phyloP scores from a whole-genome alignment of 1,284 basidiomycete genomes.

The Xanthoconium separans region DNA sequence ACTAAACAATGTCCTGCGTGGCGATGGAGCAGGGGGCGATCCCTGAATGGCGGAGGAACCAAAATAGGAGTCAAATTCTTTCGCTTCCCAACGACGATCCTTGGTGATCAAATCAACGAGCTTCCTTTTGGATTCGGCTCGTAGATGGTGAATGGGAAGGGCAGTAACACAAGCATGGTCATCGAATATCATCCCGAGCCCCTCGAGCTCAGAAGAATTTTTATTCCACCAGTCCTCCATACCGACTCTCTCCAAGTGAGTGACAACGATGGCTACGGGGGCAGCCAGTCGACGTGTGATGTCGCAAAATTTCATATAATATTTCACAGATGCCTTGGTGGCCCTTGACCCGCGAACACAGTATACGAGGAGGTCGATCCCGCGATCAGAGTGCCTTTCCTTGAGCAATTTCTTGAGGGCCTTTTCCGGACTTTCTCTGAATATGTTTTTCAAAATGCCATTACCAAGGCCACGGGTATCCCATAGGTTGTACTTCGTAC shows the following conservation, averaged over 20 bases:
- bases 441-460: constrained; percentile 5
- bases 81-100: constrained; percentile 9
- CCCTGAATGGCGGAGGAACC: constrained; percentile 8
- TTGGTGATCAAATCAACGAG: constrained; percentile 16
- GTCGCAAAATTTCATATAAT: constrained; percentile 27
- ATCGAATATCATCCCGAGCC: constrained; percentile 23
- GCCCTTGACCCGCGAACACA: constrained; percentile 28
- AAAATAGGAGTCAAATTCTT: constrained; percentile 15
- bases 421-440: constrained; percentile 14
- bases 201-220: constrained; percentile 10
- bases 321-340: constrained; percentile 8
- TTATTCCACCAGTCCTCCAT: constrained; percentile 31
- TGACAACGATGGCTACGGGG: constrained; percentile 30
- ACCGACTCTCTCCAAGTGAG: constrained; percentile 19
- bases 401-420: constrained; percentile 22
- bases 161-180: constrained; percentile 27
- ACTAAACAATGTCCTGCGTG: neutral
- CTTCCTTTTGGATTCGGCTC: constrained; percentile 13
- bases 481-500: constrained; percentile 21
- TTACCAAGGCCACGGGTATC: constrained; percentile 32
- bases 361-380: constrained; percentile 32
- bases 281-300: constrained; percentile 22
- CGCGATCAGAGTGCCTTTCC: constrained; percentile 15
- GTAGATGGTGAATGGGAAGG: constrained; percentile 9
- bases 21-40: neutral